Conservation (phyloP, 208 protist genomes). For the Leishmania aethiopica region DNA sequence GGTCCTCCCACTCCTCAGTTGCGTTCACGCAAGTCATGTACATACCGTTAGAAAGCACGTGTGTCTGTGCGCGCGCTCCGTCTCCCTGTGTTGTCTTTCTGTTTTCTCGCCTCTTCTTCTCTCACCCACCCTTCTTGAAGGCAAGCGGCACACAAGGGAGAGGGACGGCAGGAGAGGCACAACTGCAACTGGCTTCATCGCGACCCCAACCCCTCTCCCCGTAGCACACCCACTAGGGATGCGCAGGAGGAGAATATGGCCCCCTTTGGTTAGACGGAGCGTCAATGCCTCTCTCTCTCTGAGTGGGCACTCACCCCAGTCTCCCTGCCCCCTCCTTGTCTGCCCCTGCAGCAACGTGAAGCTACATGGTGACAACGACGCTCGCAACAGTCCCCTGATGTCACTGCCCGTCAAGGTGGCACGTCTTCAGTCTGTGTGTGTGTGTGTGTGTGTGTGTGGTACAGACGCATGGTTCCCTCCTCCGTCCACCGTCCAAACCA, state of each 20-base stretch:
- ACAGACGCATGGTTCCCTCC: background rate
- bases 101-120: slow-evolving; percentile 8
- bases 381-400: background rate
- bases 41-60: background rate
- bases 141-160: slow-evolving; percentile 1
- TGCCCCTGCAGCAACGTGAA: background rate
- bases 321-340: background rate
- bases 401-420: background rate
- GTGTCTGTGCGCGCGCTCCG: background rate
- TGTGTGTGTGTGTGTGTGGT: background rate
- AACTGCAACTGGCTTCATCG: background rate
- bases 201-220: background rate
- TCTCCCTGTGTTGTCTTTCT: background rate
- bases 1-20: background rate
- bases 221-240: background rate
- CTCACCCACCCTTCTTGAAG: slow-evolving; percentile 8
- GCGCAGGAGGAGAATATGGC: background rate
- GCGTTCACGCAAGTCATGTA: slow-evolving; percentile 9
- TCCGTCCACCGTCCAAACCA: background rate
- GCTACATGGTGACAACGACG: background rate
- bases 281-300: background rate
- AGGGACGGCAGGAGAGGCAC: background rate
- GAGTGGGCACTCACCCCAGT: background rate
- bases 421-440: background rate
- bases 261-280: background rate